Percentiles rank a stretch among this genome's conserved stretches.
These are phyloP conservation scores for Rasamsonia emersonii DNA, from an alignment of 2,329 filamentous ascomycete species.

Conservation along the genomic window DNA sequence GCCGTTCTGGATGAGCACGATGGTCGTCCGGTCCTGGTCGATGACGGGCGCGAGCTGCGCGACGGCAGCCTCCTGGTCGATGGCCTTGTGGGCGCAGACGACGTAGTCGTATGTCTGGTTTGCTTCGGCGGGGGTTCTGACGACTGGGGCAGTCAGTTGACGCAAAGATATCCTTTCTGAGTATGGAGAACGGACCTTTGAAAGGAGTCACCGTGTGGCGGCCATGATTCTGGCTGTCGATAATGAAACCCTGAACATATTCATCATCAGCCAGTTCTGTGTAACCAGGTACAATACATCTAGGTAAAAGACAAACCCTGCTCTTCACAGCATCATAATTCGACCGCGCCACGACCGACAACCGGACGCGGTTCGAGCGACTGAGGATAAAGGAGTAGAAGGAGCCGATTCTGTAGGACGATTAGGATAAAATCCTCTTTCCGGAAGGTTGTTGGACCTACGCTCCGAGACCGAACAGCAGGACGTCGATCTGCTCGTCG, in stretches of 20 bases:
- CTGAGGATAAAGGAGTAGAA: conserved; percentile 50
- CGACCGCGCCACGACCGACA: conserved; percentile 38
- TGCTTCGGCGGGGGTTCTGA: conserved; percentile 29
- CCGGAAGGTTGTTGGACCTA: conserved; percentile 23
- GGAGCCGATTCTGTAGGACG: conserved; percentile 41
- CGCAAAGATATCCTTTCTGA: neutral
- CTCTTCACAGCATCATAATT: conserved; percentile 37
- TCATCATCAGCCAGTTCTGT: neutral
- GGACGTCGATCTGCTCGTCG: conserved; percentile 28
- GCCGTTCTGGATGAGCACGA: conserved; percentile 35
- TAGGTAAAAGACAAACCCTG: conserved; percentile 20
- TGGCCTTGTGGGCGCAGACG: conserved; percentile 34
- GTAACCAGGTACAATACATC: neutral
- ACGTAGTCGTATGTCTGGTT: conserved; percentile 25
- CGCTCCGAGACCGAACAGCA: conserved; percentile 49
- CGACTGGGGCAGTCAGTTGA: conserved; percentile 20
- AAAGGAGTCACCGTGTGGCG: conserved; percentile 23
- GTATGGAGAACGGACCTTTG: conserved; percentile 22
- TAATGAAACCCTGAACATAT: conserved; percentile 28
- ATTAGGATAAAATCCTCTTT: neutral
- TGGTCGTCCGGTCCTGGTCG: conserved; percentile 23
- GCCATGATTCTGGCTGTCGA: conserved; percentile 36
- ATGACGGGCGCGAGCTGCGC: conserved; percentile 27
- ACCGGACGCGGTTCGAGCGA: conserved; percentile 29
- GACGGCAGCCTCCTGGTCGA: conserved; percentile 33